Conservation (phyloP, 805 yeast genomes). For the Yamadazyma kitorensis region DNA sequence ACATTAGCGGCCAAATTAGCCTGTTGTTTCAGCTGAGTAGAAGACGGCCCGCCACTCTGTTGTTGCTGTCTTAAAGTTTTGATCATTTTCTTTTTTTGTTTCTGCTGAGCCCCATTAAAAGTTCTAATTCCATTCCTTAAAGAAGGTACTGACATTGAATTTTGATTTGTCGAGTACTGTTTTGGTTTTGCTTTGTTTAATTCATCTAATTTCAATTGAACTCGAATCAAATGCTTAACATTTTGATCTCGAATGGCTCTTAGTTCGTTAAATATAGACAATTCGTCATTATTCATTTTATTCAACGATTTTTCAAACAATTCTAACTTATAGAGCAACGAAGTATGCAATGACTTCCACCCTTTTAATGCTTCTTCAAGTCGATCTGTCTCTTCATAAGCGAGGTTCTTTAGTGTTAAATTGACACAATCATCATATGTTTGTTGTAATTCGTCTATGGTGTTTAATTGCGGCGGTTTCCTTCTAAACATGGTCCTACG, state of each 20-base stretch:
- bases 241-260: conserved; percentile 40
- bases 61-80: conserved; percentile 27
- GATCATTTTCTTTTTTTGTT: conserved; percentile 21
- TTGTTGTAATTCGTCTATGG: conserved; percentile 53
- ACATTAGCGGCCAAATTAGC: conserved; percentile 31
- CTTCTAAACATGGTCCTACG: too few relatives aligned
- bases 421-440: conserved; percentile 63
- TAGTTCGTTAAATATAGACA: conserved; percentile 26
- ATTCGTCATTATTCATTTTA: conserved; percentile 26
- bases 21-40: conserved; percentile 13
- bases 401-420: conserved; percentile 52
- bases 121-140: conserved; percentile 16
- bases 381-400: conserved; percentile 54
- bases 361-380: conserved; percentile 61
- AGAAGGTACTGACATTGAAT: conserved; percentile 25
- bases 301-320: conserved; percentile 42
- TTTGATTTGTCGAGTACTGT: conserved; percentile 1
- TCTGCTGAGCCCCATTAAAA: conserved; percentile 4
- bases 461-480: conserved; percentile 53
- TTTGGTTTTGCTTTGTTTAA: conserved; percentile 17
- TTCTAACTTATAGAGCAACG: conserved; percentile 55
- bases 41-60: conserved; percentile 1
- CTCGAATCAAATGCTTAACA: conserved; percentile 39
- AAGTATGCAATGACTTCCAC: conserved; percentile 71
- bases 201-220: conserved; percentile 41